A percentile compares a stretch with the other conserved stretches of the same genome.
These are phyloP conservation scores for Ceratocystis destructans DNA, from an alignment of 2,329 filamentous ascomycete genomes.

Conservation along the genomic window DNA sequence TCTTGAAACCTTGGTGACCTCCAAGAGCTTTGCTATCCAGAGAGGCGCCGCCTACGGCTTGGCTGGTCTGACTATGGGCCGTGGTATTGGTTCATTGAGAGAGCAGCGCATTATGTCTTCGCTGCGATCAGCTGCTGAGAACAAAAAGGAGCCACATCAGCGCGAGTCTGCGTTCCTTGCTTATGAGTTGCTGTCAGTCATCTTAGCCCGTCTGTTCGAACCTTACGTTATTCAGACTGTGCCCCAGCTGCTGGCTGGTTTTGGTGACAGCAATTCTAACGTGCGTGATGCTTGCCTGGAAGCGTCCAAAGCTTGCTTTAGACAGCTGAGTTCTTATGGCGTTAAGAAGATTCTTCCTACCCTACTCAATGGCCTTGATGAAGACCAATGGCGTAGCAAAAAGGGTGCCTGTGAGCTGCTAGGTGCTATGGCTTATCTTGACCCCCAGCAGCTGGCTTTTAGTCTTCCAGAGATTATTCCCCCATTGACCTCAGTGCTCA, in stretches of 20 bases:
- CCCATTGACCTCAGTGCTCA: constrained; percentile 81
- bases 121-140: constrained; percentile 71
- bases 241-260: constrained; percentile 74
- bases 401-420: constrained; percentile 94
- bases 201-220: constrained; percentile 82
- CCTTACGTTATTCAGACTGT: constrained; percentile 95
- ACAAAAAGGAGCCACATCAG: constrained; percentile 84
- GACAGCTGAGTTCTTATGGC: constrained; percentile 83
- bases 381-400: constrained; percentile 95
- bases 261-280: constrained; percentile 76
- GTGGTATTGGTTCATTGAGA: constrained; percentile 65
- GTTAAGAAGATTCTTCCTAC: constrained; percentile 91
- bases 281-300: constrained; percentile 88
- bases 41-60: constrained; percentile 91
- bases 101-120: constrained; percentile 78
- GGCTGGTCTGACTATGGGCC: constrained; percentile 78
- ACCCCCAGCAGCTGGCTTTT: constrained; percentile 82
- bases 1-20: constrained; percentile 66
- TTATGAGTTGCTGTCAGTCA: constrained; percentile 75
- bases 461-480: constrained; percentile 96
- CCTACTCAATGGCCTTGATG: constrained; percentile 79
- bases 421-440: constrained; percentile 96
- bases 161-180: constrained; percentile 79
- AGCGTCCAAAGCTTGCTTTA: constrained; percentile 87
- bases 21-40: constrained; percentile 83